Conservation (phyloP, 169 alveolate genomes). For the Babesia sp. region DNA sequence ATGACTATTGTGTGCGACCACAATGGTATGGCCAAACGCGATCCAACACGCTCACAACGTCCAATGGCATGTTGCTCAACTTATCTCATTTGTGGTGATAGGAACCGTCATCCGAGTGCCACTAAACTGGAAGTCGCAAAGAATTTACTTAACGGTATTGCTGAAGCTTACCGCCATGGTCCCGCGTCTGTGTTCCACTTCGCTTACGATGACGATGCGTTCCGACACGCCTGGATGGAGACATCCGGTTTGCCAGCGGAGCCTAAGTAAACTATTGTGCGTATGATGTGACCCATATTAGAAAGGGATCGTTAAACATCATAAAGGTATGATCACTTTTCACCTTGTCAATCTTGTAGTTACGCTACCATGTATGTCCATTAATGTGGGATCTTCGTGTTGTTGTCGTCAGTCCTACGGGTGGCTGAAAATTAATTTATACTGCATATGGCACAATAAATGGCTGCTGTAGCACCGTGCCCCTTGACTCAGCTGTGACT, state of each 20-base stretch:
- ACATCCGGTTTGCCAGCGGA: constrained; percentile 54
- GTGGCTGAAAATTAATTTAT: no score
- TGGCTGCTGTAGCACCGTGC: no score
- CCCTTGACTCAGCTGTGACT: no score
- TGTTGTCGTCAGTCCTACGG: no score
- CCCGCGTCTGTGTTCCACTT: constrained; percentile 82
- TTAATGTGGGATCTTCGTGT: no score
- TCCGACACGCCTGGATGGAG: constrained; percentile 64
- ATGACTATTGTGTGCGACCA: constrained; percentile 82
- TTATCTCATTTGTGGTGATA: constrained; percentile 69
- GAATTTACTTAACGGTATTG: constrained; percentile 72
- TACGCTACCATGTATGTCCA: no score
- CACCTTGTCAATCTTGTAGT: no score
- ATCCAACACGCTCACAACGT: constrained; percentile 55
- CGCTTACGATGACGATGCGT: constrained; percentile 79
- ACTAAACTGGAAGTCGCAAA: constrained; percentile 75
- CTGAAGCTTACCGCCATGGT: constrained; percentile 81
- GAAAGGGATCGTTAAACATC: no score
- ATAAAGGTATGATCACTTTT: not conserved
- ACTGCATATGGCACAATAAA: no score
- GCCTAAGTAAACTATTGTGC: constrained; percentile 13
- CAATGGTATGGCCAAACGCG: constrained; percentile 81
- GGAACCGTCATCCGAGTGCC: constrained; percentile 57
- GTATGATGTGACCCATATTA: no score
- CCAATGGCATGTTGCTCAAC: constrained; percentile 76